Conservation (phyloP, 2,329 filamentous ascomycete species). For the Colletotrichum sojae region DNA sequence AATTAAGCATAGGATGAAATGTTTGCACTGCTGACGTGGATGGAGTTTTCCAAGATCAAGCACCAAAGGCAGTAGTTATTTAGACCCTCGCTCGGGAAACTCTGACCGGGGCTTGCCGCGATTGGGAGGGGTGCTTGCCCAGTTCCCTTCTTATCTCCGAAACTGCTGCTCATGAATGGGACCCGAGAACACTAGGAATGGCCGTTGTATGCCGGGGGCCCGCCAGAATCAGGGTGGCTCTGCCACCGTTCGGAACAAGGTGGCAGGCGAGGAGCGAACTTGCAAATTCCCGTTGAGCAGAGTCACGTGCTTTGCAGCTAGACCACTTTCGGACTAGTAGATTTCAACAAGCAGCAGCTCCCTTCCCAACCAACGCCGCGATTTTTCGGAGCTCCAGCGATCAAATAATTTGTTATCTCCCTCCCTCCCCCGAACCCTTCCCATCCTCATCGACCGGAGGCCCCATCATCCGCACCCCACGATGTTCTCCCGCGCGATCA, state of each 20-base stretch:
- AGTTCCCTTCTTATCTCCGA: slow-evolving; percentile 35
- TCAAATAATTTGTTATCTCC: slow-evolving; percentile 49
- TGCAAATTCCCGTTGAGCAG: slow-evolving; percentile 41
- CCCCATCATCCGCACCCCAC: slow-evolving; percentile 47
- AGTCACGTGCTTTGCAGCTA: slow-evolving; percentile 48
- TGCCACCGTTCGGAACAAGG: slow-evolving; percentile 16
- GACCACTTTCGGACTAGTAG: slow-evolving; percentile 47
- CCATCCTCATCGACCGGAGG: slow-evolving; percentile 52
- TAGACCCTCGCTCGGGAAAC: background rate
- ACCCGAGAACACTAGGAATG: slow-evolving; percentile 18
- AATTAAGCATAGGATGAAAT: too few relatives aligned
- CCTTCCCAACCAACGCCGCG: slow-evolving; percentile 55
- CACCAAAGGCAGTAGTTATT: background rate
- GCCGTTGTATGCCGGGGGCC: slow-evolving; percentile 35
- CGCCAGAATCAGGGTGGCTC: slow-evolving; percentile 21
- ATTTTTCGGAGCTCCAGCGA: slow-evolving; percentile 59
- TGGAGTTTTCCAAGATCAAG: too few relatives aligned
- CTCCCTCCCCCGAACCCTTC: slow-evolving; percentile 47
- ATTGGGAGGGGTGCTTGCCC: slow-evolving; percentile 11
- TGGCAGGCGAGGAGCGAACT: slow-evolving; percentile 25
- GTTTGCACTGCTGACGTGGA: too few relatives aligned
- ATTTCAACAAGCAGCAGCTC: slow-evolving; percentile 54
- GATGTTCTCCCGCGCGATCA: slow-evolving; percentile 82
- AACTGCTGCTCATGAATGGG: slow-evolving; percentile 17
- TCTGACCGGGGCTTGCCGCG: slow-evolving; percentile 12